Evolutionary conservation across 345 rosid species (phyloP).

Genomic region (Physaria fendleri): DNA sequence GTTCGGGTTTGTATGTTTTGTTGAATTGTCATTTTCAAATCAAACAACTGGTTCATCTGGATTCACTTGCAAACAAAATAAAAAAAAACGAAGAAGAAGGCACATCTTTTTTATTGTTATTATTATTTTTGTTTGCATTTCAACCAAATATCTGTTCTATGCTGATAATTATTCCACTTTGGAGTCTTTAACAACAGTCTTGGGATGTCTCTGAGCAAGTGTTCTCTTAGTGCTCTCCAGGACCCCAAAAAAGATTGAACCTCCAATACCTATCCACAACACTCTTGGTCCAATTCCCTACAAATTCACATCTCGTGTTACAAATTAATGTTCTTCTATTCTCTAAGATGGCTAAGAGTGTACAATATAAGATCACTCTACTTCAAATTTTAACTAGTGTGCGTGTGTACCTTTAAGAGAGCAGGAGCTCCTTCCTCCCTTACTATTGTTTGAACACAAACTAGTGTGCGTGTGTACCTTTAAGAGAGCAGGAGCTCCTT

Average conservation of each 20-base stretch:
- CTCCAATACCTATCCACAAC: constrained; percentile 90
- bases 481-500: constrained; percentile 81
- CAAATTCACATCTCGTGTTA: neutral
- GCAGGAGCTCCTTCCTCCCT: constrained; percentile 88
- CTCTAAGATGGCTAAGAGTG: neutral
- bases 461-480: constrained; percentile 47
- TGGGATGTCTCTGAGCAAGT: constrained; percentile 53
- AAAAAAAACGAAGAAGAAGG: too few relatives aligned
- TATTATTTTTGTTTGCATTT: too few relatives aligned
- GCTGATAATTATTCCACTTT: constrained; percentile 31
- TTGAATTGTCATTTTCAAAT: too few relatives aligned
- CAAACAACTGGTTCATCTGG: too few relatives aligned
- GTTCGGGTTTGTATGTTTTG: too few relatives aligned
- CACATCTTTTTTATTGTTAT: too few relatives aligned
- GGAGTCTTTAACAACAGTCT: constrained; percentile 10
- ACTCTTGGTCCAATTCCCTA: constrained; percentile 90
- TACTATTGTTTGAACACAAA: constrained; percentile 77
- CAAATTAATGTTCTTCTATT: neutral
- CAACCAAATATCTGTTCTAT: too few relatives aligned
- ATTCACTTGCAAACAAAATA: too few relatives aligned
- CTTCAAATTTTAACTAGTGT: neutral
- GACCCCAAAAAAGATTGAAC: constrained; percentile 84
- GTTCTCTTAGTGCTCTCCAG: constrained; percentile 72
- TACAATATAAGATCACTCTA: neutral
- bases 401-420: constrained; percentile 23